Evolutionary conservation across 2,329 filamentous ascomycete genomes (phyloP).

Genomic region (Trichoderma semiorbis): DNA sequence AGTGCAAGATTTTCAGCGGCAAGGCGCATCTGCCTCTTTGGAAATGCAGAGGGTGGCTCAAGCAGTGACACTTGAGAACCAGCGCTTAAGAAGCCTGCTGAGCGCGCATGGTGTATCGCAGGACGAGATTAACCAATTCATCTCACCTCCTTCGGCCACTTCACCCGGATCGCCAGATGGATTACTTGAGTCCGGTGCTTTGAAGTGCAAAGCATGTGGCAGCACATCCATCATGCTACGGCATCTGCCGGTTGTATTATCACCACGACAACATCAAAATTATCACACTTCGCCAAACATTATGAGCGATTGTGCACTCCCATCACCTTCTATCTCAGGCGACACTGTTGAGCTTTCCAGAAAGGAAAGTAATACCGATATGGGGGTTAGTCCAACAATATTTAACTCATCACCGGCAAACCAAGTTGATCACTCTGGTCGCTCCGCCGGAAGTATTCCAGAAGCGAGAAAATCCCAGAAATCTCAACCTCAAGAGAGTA

Average conservation of each 20-base stretch:
- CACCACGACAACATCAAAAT: too few species aligned
- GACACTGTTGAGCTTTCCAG: neutral
- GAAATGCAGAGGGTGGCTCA: conserved; percentile 17
- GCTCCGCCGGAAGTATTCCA: neutral
- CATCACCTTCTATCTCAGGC: neutral
- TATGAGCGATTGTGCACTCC: neutral
- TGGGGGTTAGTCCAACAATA: neutral
- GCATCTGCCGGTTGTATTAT: neutral
- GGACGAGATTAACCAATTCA: neutral
- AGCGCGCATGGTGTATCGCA: conserved; percentile 7
- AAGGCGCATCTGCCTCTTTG: conserved; percentile 5
- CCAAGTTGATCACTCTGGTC: neutral
- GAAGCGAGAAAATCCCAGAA: neutral
- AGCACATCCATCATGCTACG: neutral
- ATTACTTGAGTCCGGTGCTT: neutral
- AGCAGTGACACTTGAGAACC: conserved; percentile 13
- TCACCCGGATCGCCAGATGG: neutral
- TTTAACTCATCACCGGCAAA: too few species aligned
- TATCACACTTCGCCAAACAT: neutral
- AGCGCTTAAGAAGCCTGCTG: conserved; percentile 6
- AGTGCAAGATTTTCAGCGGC: conserved; percentile 9
- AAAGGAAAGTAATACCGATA: neutral
- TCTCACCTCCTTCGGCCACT: neutral
- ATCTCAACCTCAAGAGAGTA: neutral
- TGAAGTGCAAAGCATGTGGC: neutral